Evolutionary conservation across 768 basidiomycete genomes (phyloP).

Genomic region (Tubosaeta sp.): DNA sequence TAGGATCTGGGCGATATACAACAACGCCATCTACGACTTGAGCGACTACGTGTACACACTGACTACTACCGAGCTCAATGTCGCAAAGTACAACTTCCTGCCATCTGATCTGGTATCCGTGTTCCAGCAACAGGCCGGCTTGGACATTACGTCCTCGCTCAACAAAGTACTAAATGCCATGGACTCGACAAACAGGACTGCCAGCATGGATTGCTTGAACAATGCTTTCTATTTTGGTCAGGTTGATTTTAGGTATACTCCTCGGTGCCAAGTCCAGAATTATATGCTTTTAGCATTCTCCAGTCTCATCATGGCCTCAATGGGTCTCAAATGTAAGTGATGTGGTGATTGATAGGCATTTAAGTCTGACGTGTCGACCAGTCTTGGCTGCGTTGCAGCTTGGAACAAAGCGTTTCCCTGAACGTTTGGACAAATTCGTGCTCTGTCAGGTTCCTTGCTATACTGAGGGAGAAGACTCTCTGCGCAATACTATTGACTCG

Average conservation of each 20-base stretch:
- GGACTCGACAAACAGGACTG: slow-evolving; percentile 34
- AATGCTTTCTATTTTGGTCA: slow-evolving; percentile 57
- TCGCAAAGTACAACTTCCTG: slow-evolving; percentile 49
- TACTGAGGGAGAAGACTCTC: slow-evolving; percentile 66
- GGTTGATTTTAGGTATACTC: slow-evolving; percentile 52
- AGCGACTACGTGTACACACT: slow-evolving; percentile 65
- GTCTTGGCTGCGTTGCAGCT: slow-evolving; percentile 66
- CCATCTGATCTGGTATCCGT: slow-evolving; percentile 44
- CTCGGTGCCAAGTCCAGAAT: slow-evolving; percentile 60
- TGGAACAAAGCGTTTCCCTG: slow-evolving; percentile 54
- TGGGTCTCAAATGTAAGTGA: slow-evolving; percentile 54
- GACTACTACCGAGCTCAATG: slow-evolving; percentile 37
- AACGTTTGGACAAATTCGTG: slow-evolving; percentile 66
- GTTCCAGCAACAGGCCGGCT: slow-evolving; percentile 56
- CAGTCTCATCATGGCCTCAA: slow-evolving; percentile 51
- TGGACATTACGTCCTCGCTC: slow-evolving; percentile 53
- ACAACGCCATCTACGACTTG: slow-evolving; percentile 56
- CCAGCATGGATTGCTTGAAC: slow-evolving; percentile 49
- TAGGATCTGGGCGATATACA: slow-evolving; percentile 58
- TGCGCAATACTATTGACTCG: slow-evolving; percentile 66
- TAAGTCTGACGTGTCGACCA: slow-evolving; percentile 23
- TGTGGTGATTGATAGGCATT: neutral
- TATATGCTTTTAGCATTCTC: slow-evolving; percentile 54
- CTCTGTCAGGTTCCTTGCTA: slow-evolving; percentile 68
- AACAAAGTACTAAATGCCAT: slow-evolving; percentile 42